Evolutionary conservation across 805 yeast species (phyloP).

Genomic region (Clavispora fructus): DNA sequence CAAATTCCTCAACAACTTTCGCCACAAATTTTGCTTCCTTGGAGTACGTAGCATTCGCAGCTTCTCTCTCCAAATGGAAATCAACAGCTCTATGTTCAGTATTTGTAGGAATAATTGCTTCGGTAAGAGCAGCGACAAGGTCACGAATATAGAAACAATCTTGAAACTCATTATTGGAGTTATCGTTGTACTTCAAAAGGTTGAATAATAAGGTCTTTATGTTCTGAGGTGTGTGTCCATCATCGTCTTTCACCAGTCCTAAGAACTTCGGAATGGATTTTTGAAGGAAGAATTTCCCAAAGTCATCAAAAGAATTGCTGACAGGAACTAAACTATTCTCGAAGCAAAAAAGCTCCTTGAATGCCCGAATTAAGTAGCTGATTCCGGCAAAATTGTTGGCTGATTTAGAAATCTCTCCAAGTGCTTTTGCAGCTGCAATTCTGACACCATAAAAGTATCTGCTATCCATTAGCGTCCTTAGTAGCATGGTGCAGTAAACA

Average conservation of each 20-base stretch:
- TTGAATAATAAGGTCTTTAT: slow-evolving; percentile 63
- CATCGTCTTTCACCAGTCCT: slow-evolving; percentile 53
- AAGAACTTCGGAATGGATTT: slow-evolving; percentile 63
- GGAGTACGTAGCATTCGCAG: background rate
- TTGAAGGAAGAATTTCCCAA: slow-evolving; percentile 63
- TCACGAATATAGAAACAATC: slow-evolving; percentile 65
- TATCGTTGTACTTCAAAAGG: slow-evolving; percentile 78
- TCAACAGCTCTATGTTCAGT: slow-evolving; percentile 6
- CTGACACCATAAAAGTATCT: slow-evolving; percentile 88
- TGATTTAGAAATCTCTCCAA: slow-evolving; percentile 61
- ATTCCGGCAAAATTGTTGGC: slow-evolving; percentile 67
- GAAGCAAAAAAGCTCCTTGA: slow-evolving; percentile 68
- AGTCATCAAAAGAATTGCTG: slow-evolving; percentile 75
- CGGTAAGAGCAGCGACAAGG: slow-evolving; percentile 51
- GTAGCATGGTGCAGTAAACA: slow-evolving; percentile 68
- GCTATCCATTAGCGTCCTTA: slow-evolving; percentile 76
- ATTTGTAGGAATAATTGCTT: slow-evolving; percentile 18
- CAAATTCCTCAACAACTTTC: slow-evolving; percentile 55
- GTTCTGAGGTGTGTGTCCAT: slow-evolving; percentile 54
- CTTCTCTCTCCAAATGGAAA: slow-evolving; percentile 7
- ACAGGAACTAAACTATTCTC: slow-evolving; percentile 56
- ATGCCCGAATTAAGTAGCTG: slow-evolving; percentile 65
- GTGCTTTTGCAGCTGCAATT: slow-evolving; percentile 76
- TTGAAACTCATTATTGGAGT: slow-evolving; percentile 67
- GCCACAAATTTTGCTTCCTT: slow-evolving; percentile 15